A percentile compares a stretch with the other conserved stretches of the same genome.
phyloP scores from a whole-genome alignment of 495 filamentous ascomycete species.

The Aspergillus affinis region DNA sequence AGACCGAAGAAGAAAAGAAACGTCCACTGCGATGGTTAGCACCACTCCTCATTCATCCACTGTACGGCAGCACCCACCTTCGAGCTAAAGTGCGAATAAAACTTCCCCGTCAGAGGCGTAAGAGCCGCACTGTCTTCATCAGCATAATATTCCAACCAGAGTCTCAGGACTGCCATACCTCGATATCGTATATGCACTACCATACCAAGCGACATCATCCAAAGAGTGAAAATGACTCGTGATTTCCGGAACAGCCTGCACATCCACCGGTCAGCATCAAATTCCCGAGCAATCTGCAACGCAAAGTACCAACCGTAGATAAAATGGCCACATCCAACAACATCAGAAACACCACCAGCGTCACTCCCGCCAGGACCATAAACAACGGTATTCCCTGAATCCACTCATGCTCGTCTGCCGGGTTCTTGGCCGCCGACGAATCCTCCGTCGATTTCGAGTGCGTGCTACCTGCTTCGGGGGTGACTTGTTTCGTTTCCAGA shows the following conservation, averaged over 20 bases:
- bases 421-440: not conserved
- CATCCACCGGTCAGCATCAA: not conserved
- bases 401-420: not conserved
- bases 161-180: slow-evolving; percentile 10
- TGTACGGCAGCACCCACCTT: slow-evolving; percentile 22
- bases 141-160: not conserved
- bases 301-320: slow-evolving; percentile 35
- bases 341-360: slow-evolving; percentile 44
- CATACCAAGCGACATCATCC: slow-evolving; percentile 40
- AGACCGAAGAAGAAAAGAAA: slow-evolving; percentile 27
- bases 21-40: slow-evolving; percentile 15
- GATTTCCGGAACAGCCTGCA: slow-evolving; percentile 25
- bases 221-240: slow-evolving; percentile 33
- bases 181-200: slow-evolving; percentile 32
- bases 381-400: not conserved
- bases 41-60: slow-evolving; percentile 8
- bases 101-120: slow-evolving; percentile 35
- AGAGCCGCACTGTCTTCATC: slow-evolving; percentile 24
- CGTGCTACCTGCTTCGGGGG: not conserved
- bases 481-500: not conserved
- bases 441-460: not conserved
- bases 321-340: slow-evolving; percentile 53
- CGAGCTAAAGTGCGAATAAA: slow-evolving; percentile 32
- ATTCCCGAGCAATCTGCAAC: too few species aligned
- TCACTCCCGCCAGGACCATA: slow-evolving; percentile 18